These are phyloP conservation scores for Phytopythium oedochilum DNA, from an alignment of 352 stramenopile species.

Conservation along the genomic window DNA sequence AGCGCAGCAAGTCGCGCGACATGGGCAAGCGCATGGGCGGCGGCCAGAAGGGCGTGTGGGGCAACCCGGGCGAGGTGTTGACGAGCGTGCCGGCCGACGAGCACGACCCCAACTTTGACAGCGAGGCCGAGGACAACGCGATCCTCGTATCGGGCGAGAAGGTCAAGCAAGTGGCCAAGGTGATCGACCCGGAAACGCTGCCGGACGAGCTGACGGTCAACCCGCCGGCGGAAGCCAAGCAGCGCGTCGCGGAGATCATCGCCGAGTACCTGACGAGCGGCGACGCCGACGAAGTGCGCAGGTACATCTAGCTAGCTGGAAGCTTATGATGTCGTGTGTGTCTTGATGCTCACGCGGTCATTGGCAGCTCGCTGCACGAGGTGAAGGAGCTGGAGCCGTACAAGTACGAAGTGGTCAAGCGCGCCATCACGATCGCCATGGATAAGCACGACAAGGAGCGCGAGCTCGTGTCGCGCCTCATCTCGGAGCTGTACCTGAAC, in stretches of 20 bases:
- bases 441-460: constrained; percentile 92
- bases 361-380: constrained; percentile 54
- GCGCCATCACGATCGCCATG: constrained; percentile 93
- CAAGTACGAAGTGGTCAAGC: constrained; percentile 93
- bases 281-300: constrained; percentile 88
- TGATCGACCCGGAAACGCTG: constrained; percentile 58
- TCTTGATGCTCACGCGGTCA: not conserved
- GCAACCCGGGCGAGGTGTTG: constrained; percentile 71
- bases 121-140: constrained; percentile 87
- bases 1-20: constrained; percentile 84
- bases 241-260: constrained; percentile 87
- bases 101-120: constrained; percentile 93
- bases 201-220: constrained; percentile 73
- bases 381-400: constrained; percentile 64
- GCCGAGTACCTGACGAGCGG: constrained; percentile 87
- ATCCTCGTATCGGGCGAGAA: constrained; percentile 63
- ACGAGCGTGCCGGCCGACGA: constrained; percentile 66
- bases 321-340: not conserved
- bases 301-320: constrained; percentile 10
- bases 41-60: constrained; percentile 82
- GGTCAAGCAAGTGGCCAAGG: constrained; percentile 31
- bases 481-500: constrained; percentile 93
- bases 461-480: constrained; percentile 89
- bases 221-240: constrained; percentile 82
- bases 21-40: constrained; percentile 85